phyloP scores from a whole-genome alignment of 1,284 basidiomycete species.

The Hymenochaete sp. region DNA sequence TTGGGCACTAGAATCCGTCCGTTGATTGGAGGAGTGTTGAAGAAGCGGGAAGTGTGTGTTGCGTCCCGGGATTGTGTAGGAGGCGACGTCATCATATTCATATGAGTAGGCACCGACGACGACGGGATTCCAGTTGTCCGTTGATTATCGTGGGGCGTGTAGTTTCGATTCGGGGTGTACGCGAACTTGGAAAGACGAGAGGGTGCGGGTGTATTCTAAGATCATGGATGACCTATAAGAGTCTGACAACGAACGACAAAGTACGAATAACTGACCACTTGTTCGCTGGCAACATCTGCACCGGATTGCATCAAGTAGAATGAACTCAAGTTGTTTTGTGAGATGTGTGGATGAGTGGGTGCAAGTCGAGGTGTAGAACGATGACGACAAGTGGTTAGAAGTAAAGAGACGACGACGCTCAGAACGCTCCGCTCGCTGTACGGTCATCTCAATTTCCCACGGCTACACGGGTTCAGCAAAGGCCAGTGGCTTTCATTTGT shows the following conservation, averaged over 20 bases:
- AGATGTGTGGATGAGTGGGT: too few relatives aligned
- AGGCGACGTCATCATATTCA: conserved; percentile 19
- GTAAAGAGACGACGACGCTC: too few relatives aligned
- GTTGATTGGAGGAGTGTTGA: conserved; percentile 30
- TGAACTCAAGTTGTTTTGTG: not conserved
- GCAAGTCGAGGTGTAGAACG: not conserved
- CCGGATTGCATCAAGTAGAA: conserved; percentile 8
- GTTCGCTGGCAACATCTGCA: conserved; percentile 11
- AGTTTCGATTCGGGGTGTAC: conserved; percentile 19
- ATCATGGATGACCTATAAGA: not conserved
- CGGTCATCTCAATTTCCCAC: too few relatives aligned
- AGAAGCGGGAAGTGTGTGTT: conserved; percentile 38
- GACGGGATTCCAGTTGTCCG: conserved; percentile 21
- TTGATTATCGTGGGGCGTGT: too few relatives aligned
- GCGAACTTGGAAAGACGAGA: conserved; percentile 10
- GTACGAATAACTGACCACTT: conserved; percentile 8
- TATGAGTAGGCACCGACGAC: conserved; percentile 13
- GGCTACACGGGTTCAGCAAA: too few relatives aligned
- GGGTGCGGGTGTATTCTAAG: not conserved
- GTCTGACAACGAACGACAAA: conserved; percentile 2
- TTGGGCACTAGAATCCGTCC: conserved; percentile 62
- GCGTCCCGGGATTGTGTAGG: conserved; percentile 53
- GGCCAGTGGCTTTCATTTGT: too few relatives aligned
- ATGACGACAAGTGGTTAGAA: too few relatives aligned
- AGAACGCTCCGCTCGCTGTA: too few relatives aligned